Conservation (phyloP, 2,329 filamentous ascomycete genomes). For the Penicillium sp. region DNA sequence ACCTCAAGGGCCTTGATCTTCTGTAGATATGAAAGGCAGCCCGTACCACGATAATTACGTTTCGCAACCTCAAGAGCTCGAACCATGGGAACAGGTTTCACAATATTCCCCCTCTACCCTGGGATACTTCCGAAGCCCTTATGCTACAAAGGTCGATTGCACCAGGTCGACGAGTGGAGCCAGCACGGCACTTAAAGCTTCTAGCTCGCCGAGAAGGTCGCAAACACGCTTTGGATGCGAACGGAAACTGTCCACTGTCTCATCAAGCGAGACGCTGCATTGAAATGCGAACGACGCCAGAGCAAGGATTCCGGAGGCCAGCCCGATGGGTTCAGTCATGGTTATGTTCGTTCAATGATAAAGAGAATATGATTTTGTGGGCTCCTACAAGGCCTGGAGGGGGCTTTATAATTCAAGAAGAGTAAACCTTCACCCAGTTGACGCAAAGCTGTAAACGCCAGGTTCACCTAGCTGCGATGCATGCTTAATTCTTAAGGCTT, state of each 20-base stretch:
- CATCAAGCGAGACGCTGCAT: constrained; percentile 42
- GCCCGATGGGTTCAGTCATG: constrained; percentile 44
- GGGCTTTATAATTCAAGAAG: not conserved
- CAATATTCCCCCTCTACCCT: constrained; percentile 1
- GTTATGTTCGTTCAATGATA: not conserved
- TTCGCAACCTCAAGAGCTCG: constrained; percentile 6
- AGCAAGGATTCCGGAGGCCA: constrained; percentile 44
- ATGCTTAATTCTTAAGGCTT: too few relatives aligned
- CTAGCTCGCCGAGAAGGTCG: constrained; percentile 47
- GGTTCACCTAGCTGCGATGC: too few relatives aligned
- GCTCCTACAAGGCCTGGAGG: not conserved
- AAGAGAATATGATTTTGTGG: not conserved
- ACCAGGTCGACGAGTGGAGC: constrained; percentile 36
- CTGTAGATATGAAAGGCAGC: constrained; percentile 10
- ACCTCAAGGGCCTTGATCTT: constrained; percentile 9
- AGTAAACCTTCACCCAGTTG: too few relatives aligned
- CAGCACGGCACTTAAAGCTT: constrained; percentile 45
- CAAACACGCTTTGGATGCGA: constrained; percentile 44
- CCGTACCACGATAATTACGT: constrained; percentile 4
- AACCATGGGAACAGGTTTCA: constrained; percentile 11
- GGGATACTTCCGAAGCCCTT: too few relatives aligned
- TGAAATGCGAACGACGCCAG: constrained; percentile 45
- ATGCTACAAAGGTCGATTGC: constrained; percentile 25
- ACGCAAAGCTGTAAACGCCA: not conserved
- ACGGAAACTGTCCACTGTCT: constrained; percentile 44